Evolutionary conservation across 768 basidiomycete species (phyloP).

Genomic region (Kondoa subrosea): DNA sequence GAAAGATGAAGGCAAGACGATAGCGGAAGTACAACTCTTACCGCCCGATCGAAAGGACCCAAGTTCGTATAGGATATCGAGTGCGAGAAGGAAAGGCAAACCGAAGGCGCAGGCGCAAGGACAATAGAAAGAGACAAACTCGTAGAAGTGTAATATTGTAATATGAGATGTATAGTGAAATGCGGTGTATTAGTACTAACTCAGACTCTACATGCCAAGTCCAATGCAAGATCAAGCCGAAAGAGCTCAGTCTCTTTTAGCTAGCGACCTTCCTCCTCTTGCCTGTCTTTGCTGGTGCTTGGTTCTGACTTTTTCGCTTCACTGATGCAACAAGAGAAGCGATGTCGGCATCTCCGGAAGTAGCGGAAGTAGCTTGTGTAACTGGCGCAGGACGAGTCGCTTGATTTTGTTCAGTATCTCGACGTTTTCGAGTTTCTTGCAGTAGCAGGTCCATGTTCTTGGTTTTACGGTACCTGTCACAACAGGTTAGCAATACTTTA

Average conservation of each 20-base stretch:
- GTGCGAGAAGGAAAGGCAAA: neutral
- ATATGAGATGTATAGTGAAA: too few species aligned
- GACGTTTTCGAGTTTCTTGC: slow-evolving; percentile 59
- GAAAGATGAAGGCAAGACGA: neutral
- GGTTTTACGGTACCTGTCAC: slow-evolving; percentile 69
- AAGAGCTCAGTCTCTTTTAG: neutral
- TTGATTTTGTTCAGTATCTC: slow-evolving; percentile 25
- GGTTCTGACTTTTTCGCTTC: slow-evolving; percentile 51
- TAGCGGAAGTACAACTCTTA: neutral
- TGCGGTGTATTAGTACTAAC: too few species aligned
- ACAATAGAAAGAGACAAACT: too few species aligned
- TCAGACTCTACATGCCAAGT: neutral
- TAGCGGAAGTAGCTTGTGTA: slow-evolving; percentile 17
- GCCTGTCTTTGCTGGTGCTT: slow-evolving; percentile 21
- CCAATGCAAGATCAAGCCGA: neutral
- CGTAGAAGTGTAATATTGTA: too few species aligned
- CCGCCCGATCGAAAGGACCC: neutral
- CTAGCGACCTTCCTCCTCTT: slow-evolving; percentile 16
- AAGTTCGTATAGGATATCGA: neutral
- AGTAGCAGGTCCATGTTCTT: slow-evolving; percentile 73
- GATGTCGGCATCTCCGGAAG: slow-evolving; percentile 34
- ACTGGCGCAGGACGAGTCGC: slow-evolving; percentile 29
- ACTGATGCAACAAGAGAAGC: slow-evolving; percentile 64
- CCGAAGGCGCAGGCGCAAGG: too few species aligned
- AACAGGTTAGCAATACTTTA: neutral